phyloP scores from a whole-genome alignment of 495 filamentous ascomycete species.

The Talaromyces nanjingensis region DNA sequence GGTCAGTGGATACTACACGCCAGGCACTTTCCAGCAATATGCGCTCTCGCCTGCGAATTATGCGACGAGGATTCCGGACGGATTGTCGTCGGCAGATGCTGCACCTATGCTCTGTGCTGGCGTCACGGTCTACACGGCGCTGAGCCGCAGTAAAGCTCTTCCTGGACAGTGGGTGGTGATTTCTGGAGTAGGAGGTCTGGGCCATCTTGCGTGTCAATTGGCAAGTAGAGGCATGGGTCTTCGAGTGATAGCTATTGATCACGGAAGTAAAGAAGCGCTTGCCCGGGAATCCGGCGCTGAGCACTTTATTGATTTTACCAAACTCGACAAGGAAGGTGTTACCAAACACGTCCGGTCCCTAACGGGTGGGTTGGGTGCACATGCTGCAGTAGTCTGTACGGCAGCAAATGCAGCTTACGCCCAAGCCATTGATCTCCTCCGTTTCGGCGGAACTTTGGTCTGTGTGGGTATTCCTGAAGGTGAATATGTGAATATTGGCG shows the following conservation, averaged over 20 bases:
- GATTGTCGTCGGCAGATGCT: slow-evolving; percentile 37
- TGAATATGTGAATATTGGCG: slow-evolving; percentile 48
- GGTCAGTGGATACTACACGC: slow-evolving; percentile 48
- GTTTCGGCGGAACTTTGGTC: slow-evolving; percentile 56
- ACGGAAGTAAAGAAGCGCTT: slow-evolving; percentile 54
- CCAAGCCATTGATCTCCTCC: slow-evolving; percentile 48
- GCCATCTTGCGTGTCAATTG: slow-evolving; percentile 55
- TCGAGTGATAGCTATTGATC: slow-evolving; percentile 64
- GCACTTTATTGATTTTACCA: slow-evolving; percentile 60
- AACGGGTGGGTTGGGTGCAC: slow-evolving; percentile 57
- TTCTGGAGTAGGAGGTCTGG: slow-evolving; percentile 52
- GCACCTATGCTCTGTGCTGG: slow-evolving; percentile 53
- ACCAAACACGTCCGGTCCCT: slow-evolving; percentile 48
- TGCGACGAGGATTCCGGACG: slow-evolving; percentile 48
- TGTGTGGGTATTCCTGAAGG: slow-evolving; percentile 66
- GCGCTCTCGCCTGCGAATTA: slow-evolving; percentile 49
- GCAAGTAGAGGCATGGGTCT: slow-evolving; percentile 54
- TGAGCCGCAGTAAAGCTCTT: slow-evolving; percentile 33
- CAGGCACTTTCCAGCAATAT: slow-evolving; percentile 69
- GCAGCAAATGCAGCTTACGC: slow-evolving; percentile 61
- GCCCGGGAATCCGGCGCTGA: slow-evolving; percentile 57
- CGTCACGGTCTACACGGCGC: slow-evolving; percentile 50
- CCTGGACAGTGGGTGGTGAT: slow-evolving; percentile 43
- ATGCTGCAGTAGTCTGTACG: slow-evolving; percentile 58
- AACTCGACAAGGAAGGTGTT: slow-evolving; percentile 43